Percentiles rank a stretch among this genome's conserved stretches.
Conservation (phyloP, 2,329 filamentous ascomycete species). For the Pseudocercospora vitis region DNA sequence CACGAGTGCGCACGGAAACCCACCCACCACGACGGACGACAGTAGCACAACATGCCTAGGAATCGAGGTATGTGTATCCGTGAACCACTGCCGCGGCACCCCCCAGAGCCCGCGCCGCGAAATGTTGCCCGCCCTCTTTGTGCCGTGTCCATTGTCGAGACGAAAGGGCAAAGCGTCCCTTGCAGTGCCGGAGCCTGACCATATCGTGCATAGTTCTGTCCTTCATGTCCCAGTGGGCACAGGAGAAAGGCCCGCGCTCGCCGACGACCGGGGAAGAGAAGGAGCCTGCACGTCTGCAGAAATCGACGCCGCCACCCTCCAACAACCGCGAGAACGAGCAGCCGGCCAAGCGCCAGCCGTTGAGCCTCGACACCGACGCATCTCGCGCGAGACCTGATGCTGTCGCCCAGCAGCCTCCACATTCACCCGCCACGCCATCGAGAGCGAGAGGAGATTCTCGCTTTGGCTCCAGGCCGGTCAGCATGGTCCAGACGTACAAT, state of each 20-base stretch:
- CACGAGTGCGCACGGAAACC: constrained; percentile 2
- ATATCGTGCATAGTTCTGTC: constrained; percentile 65
- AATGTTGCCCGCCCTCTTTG: background rate
- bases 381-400: constrained; percentile 37
- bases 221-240: constrained; percentile 80
- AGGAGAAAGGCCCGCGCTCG: constrained; percentile 39
- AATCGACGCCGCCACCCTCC: constrained; percentile 19
- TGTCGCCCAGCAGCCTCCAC: constrained; percentile 42
- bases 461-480: constrained; percentile 68
- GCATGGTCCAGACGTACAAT: constrained; percentile 82
- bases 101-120: background rate
- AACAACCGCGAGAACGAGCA: constrained; percentile 22
- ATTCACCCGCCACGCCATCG: constrained; percentile 39
- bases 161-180: background rate
- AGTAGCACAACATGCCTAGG: constrained; percentile 38
- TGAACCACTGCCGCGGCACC: constrained; percentile 17
- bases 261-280: constrained; percentile 26
- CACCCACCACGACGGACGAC: constrained; percentile 12
- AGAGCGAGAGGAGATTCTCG: constrained; percentile 50
- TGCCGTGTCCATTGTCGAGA: background rate
- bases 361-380: constrained; percentile 29
- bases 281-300: constrained; percentile 15
- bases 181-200: constrained; percentile 13
- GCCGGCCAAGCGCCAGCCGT: constrained; percentile 21
- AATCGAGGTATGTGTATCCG: constrained; percentile 35